Evolutionary conservation across 2,329 filamentous ascomycete species (phyloP).

Genomic region (Aspergillus fumigatiaffinis): DNA sequence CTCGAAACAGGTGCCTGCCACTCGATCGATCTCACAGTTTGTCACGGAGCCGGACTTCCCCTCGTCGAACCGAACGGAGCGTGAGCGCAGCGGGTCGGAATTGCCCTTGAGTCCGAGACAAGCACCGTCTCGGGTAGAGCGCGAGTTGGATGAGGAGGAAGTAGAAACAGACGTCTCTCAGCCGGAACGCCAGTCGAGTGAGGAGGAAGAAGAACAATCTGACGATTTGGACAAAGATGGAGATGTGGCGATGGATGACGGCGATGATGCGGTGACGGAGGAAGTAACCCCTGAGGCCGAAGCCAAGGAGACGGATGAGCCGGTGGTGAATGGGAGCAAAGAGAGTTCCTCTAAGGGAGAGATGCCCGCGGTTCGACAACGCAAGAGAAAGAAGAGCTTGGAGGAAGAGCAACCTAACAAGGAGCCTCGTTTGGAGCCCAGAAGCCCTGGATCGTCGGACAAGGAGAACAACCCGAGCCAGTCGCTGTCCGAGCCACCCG

Average conservation of each 20-base stretch:
- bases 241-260: conserved; percentile 16
- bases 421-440: conserved; percentile 20
- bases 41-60: background rate
- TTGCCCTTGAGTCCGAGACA: background rate
- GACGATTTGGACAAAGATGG: conserved; percentile 9
- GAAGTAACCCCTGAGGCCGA: background rate
- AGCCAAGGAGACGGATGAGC: background rate
- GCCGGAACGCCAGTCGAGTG: background rate
- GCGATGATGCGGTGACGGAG: background rate
- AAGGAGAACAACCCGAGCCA: background rate
- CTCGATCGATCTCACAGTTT: conserved; percentile 2
- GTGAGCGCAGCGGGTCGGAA: background rate
- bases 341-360: background rate
- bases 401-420: conserved; percentile 19
- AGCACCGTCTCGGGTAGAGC: conserved; percentile 1
- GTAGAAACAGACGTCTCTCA: background rate
- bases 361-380: conserved; percentile 4
- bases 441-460: conserved; percentile 3
- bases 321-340: background rate
- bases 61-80: background rate
- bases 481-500: conserved; percentile 2
- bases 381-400: conserved; percentile 26
- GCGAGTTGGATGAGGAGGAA: background rate
- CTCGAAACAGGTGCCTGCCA: background rate
- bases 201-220: background rate